Percentiles rank a stretch among this genome's conserved stretches.
phyloP scores from a whole-genome alignment of 192 early-diverging fungal species.

The Coemansia sp. region DNA sequence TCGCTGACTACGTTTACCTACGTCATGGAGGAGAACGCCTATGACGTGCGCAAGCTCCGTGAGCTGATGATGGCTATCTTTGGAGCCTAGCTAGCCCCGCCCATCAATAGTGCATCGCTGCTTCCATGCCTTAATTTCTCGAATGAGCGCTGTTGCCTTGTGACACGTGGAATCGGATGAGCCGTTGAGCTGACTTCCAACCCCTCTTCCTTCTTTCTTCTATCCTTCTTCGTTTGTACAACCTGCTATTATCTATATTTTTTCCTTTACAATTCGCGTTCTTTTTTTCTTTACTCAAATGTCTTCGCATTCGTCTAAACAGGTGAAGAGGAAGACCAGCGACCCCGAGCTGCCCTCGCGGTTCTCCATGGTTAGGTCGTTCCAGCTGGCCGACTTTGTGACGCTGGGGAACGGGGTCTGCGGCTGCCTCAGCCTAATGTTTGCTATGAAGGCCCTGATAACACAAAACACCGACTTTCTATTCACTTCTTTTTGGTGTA shows the following conservation, averaged over 20 bases:
- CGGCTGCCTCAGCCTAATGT: constrained; percentile 69
- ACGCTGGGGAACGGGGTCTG: constrained; percentile 85
- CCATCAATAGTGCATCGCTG: neutral
- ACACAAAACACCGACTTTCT: constrained; percentile 63
- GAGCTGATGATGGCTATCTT: constrained; percentile 54
- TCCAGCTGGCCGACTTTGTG: constrained; percentile 81
- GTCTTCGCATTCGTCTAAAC: constrained; percentile 4
- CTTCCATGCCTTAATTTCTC: neutral
- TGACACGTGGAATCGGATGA: neutral
- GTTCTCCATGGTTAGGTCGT: constrained; percentile 60
- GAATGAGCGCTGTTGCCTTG: neutral
- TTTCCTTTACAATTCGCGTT: neutral
- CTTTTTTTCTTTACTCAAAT: neutral
- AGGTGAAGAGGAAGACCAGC: constrained; percentile 39
- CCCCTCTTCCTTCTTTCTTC: neutral
- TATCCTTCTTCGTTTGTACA: neutral
- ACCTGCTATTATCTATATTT: neutral
- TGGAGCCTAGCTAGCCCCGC: constrained; percentile 11
- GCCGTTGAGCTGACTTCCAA: neutral
- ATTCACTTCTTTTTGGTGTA: constrained; percentile 62
- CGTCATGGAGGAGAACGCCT: constrained; percentile 67
- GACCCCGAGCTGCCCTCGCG: constrained; percentile 39
- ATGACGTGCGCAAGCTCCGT: constrained; percentile 53
- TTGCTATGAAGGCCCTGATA: constrained; percentile 69
- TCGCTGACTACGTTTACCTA: constrained; percentile 84